Conservation (phyloP, 108 stramenopile genomes). For the Skeletonema marinoi region DNA sequence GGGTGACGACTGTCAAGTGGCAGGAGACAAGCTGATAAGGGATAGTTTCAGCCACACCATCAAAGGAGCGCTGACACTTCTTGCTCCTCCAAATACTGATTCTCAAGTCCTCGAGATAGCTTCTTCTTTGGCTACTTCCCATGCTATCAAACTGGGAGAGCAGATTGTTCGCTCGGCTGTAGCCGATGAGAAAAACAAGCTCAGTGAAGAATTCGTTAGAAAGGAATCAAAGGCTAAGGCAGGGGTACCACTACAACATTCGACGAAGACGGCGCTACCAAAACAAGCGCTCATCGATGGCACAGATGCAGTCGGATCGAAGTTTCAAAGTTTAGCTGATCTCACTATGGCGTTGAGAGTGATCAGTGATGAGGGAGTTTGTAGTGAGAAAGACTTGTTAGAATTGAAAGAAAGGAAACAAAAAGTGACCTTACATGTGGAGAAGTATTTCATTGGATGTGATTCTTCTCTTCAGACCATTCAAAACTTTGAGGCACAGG, state of each 20-base stretch:
- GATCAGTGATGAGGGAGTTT: neutral
- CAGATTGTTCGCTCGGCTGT: slow-evolving; percentile 26
- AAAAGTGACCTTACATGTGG: slow-evolving; percentile 9
- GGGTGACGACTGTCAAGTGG: slow-evolving; percentile 6
- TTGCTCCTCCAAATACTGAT: slow-evolving; percentile 26
- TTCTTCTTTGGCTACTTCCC: slow-evolving; percentile 30
- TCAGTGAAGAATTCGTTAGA: slow-evolving; percentile 36
- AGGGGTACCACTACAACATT: slow-evolving; percentile 23
- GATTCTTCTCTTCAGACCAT: slow-evolving; percentile 7
- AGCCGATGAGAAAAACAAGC: slow-evolving; percentile 29
- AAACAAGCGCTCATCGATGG: neutral
- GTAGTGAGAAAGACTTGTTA: neutral
- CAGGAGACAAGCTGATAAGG: slow-evolving; percentile 16
- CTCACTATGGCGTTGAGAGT: slow-evolving; percentile 15
- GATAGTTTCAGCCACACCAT: slow-evolving; percentile 24
- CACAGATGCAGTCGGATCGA: neutral
- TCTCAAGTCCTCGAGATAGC: slow-evolving; percentile 40
- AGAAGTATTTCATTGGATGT: slow-evolving; percentile 18
- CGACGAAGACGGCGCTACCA: neutral
- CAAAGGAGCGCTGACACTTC: slow-evolving; percentile 20
- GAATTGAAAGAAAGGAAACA: slow-evolving; percentile 12
- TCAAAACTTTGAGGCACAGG: slow-evolving; percentile 18
- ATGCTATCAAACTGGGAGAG: slow-evolving; percentile 26
- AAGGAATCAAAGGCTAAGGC: slow-evolving; percentile 30
- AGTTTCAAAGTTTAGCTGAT: slow-evolving; percentile 21